Conservation (phyloP, 305 asterid genomes). For the Fraxinus sp. region DNA sequence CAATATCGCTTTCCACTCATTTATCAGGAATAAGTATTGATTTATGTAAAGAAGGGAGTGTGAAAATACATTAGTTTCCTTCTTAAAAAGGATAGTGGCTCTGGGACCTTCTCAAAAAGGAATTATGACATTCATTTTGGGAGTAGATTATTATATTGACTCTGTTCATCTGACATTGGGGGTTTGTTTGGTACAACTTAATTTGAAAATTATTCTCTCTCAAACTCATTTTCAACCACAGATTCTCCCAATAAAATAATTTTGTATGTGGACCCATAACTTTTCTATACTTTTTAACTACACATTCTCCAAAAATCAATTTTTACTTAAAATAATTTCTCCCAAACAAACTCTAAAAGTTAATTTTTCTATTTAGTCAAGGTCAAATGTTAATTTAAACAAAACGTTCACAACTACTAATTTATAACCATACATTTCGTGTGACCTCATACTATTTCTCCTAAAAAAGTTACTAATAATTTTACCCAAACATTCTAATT, state of each 20-base stretch:
- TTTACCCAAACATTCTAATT: not conserved
- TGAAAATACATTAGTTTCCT: not conserved
- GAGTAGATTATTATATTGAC: not conserved
- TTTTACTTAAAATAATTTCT: too few species aligned
- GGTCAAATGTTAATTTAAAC: not conserved
- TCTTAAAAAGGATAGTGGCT: conserved; percentile 2
- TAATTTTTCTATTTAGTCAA: too few species aligned
- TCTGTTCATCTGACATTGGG: not conserved
- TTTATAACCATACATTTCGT: not conserved
- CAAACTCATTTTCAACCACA: not conserved
- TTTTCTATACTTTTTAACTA: too few species aligned
- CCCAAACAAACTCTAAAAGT: not conserved
- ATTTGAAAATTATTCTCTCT: too few species aligned
- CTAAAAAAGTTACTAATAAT: not conserved
- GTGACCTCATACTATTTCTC: not conserved
- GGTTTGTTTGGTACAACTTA: not conserved
- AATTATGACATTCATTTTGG: not conserved
- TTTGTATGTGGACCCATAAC: not conserved
- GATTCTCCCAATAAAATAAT: not conserved
- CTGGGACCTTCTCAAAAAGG: not conserved
- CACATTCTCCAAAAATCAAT: not conserved
- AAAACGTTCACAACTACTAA: not conserved
- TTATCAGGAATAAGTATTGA: not conserved
- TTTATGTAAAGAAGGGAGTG: not conserved
- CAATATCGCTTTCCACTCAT: not conserved